phyloP scores from a whole-genome alignment of 2,329 filamentous ascomycete species.

The Ascocoryne sarcoides region DNA sequence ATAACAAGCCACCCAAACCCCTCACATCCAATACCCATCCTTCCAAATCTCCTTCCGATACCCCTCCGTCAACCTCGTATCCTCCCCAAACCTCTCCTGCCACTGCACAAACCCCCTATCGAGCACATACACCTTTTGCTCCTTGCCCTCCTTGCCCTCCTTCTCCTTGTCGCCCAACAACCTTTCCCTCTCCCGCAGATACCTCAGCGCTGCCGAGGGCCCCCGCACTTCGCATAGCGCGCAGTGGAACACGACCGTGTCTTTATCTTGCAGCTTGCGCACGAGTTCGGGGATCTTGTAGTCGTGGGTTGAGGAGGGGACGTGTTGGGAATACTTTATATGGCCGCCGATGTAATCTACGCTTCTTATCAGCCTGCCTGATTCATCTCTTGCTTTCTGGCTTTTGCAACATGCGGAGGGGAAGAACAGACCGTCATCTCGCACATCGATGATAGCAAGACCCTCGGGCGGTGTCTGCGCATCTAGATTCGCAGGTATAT shows the following conservation, averaged over 20 bases:
- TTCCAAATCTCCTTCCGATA: constrained; percentile 81
- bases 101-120: constrained; percentile 80
- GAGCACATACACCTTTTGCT: constrained; percentile 72
- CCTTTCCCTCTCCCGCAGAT: constrained; percentile 61
- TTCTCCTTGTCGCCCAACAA: constrained; percentile 21
- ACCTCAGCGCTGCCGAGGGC: constrained; percentile 72
- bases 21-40: constrained; percentile 6
- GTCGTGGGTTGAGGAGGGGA: constrained; percentile 66
- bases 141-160: constrained; percentile 19
- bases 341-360: constrained; percentile 85
- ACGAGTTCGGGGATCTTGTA: constrained; percentile 74
- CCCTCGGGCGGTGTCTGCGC: constrained; percentile 12
- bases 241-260: constrained; percentile 90
- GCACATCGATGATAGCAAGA: constrained; percentile 78
- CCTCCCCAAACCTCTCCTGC: constrained; percentile 76
- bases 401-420: not conserved
- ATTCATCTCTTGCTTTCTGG: no score
- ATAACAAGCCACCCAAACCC: no score
- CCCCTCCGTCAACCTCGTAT: constrained; percentile 72
- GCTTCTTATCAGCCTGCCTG: not conserved
- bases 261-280: constrained; percentile 64
- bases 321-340: constrained; percentile 68
- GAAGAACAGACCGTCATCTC: constrained; percentile 58
- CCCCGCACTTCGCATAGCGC: constrained; percentile 85
- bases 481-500: constrained; percentile 20